Percentiles rank a stretch among this genome's conserved stretches.
These are phyloP conservation scores for Artemisia tridentata DNA, from an alignment of 129 eudicot species.

Conservation along the genomic window DNA sequence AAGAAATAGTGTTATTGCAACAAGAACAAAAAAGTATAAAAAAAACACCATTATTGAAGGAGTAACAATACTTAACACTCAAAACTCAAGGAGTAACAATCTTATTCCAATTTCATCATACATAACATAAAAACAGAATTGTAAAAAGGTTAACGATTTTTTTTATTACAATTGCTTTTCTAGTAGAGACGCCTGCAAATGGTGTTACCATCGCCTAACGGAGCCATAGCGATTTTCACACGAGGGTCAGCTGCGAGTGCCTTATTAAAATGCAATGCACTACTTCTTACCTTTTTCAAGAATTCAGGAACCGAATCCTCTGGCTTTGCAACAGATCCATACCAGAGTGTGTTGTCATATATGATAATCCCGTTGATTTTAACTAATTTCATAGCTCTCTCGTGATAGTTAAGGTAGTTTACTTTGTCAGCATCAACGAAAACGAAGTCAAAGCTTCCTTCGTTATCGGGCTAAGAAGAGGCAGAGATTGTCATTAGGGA, in stretches of 20 bases:
- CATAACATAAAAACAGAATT: no score
- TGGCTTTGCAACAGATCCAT: constrained; percentile 35
- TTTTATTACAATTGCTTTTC: background rate
- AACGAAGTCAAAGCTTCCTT: constrained; percentile 50
- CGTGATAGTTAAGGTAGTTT: constrained; percentile 48
- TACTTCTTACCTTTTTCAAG: background rate
- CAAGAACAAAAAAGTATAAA: no score
- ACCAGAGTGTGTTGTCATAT: constrained; percentile 58
- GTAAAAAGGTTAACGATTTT: no score
- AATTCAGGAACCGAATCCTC: constrained; percentile 27
- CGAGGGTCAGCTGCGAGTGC: constrained; percentile 41
- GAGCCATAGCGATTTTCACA: constrained; percentile 27
- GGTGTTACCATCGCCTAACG: constrained; percentile 47
- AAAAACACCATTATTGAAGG: no score
- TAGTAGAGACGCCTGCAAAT: constrained; percentile 33
- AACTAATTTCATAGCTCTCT: constrained; percentile 36
- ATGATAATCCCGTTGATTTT: constrained; percentile 48
- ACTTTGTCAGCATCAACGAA: constrained; percentile 61
- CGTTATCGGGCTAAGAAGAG: constrained; percentile 30
- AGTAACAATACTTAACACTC: no score
- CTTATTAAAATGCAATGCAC: constrained; percentile 14
- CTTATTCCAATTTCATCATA: no score
- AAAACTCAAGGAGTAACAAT: no score
- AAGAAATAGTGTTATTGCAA: no score
- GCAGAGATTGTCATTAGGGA: no score